A percentile compares a stretch with the other conserved stretches of the same genome.
phyloP scores from a whole-genome alignment of 2,329 filamentous ascomycete genomes.

The Hymenoscyphus scutula region DNA sequence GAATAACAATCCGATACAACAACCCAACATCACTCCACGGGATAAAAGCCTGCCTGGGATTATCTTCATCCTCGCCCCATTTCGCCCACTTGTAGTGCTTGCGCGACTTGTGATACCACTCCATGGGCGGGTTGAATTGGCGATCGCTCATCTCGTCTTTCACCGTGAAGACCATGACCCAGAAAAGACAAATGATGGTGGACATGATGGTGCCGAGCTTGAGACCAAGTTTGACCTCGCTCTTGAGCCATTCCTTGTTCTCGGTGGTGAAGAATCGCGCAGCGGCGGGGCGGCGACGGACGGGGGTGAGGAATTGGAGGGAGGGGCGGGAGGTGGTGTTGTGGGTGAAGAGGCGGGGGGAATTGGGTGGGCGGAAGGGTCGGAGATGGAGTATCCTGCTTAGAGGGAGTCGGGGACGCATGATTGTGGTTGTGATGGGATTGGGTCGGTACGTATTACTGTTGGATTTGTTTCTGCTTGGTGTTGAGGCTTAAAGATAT shows the following conservation, averaged over 20 bases:
- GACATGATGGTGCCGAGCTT: constrained; percentile 68
- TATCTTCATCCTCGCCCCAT: constrained; percentile 23
- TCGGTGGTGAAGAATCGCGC: constrained; percentile 78
- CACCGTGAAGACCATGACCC: constrained; percentile 62
- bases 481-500: neutral
- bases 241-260: constrained; percentile 65
- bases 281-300: constrained; percentile 43
- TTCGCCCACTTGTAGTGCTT: constrained; percentile 47
- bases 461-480: neutral
- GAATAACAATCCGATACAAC: constrained; percentile 57
- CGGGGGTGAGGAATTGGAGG: constrained; percentile 58
- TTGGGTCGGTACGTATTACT: neutral
- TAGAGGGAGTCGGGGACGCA: constrained; percentile 36
- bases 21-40: constrained; percentile 69
- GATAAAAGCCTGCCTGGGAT: constrained; percentile 16
- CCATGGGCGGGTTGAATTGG: constrained; percentile 74
- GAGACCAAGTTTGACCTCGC: constrained; percentile 66
- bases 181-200: constrained; percentile 57
- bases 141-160: constrained; percentile 75
- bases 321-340: constrained; percentile 56
- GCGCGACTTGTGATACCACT: constrained; percentile 74
- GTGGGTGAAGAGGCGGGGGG: constrained; percentile 54
- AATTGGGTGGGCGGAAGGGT: constrained; percentile 39
- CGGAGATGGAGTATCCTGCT: constrained; percentile 43
- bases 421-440: constrained; percentile 12